Percentiles rank a stretch among this genome's conserved stretches.
Conservation (phyloP, 2,329 filamentous ascomycete genomes). For the Scedosporium apiospermum region DNA sequence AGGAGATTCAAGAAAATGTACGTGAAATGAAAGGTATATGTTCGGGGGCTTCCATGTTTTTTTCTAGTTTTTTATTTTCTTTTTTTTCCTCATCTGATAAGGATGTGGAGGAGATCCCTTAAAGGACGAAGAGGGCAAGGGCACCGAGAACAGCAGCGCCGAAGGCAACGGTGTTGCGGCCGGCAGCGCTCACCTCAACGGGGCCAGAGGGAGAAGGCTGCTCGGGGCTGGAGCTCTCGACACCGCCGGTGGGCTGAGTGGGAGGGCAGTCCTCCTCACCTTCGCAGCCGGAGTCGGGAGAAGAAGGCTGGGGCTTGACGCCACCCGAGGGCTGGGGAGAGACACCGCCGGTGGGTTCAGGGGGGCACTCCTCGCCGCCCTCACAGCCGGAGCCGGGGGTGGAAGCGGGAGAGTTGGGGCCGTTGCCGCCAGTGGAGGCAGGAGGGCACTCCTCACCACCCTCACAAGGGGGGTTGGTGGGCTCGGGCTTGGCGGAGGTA, state of each 20-base stretch:
- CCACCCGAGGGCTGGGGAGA: background rate
- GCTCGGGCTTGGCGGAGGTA: background rate
- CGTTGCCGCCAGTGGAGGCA: background rate
- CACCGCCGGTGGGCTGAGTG: background rate
- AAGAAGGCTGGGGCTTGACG: too few relatives aligned
- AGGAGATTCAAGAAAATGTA: background rate
- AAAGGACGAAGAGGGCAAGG: slow-evolving; percentile 8
- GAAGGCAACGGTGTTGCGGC: background rate
- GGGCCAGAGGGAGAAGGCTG: background rate
- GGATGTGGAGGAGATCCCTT: background rate
- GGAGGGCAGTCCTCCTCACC: background rate
- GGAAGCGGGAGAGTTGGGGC: background rate
- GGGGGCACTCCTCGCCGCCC: background rate
- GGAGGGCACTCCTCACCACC: background rate
- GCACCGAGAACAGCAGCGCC: slow-evolving; percentile 8
- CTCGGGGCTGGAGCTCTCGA: background rate
- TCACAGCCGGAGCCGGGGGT: background rate
- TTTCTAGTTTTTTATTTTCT: background rate
- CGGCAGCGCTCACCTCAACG: background rate
- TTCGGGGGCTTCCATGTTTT: background rate
- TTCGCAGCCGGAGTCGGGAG: background rate
- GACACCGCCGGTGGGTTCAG: background rate
- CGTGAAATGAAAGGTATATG: background rate
- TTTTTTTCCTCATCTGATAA: background rate
- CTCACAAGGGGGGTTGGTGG: background rate